Percentiles rank a stretch among this genome's conserved stretches.
Evolutionary conservation across 2,329 filamentous ascomycete species (phyloP).

Genomic region (Fusarium napiforme): DNA sequence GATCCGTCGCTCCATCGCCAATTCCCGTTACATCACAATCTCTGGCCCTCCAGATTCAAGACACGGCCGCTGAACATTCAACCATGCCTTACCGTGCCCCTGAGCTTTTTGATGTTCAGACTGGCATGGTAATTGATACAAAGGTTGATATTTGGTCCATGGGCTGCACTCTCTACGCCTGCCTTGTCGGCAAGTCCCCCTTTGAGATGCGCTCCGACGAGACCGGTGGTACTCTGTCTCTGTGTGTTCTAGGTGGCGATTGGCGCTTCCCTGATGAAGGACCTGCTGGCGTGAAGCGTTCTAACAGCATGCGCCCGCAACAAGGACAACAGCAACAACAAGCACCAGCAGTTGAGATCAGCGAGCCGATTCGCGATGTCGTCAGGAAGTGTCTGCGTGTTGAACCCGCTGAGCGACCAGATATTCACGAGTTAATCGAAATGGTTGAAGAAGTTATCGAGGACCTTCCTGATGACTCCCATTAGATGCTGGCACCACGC

Average conservation of each 20-base stretch:
- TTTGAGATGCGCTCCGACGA: conserved; percentile 97
- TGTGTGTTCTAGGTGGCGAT: conserved; percentile 92
- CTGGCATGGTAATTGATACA: conserved; percentile 88
- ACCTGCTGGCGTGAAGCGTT: conserved; percentile 63
- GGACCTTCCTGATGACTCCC: conserved; percentile 67
- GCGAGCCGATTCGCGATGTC: conserved; percentile 85
- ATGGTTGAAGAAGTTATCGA: conserved; percentile 81
- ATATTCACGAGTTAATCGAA: conserved; percentile 83
- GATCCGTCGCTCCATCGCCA: conserved; percentile 87
- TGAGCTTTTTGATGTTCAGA: conserved; percentile 98
- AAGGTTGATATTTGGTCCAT: conserved; percentile 99
- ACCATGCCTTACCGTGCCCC: conserved; percentile 99
- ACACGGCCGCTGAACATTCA: conserved; percentile 93
- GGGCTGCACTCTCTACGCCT: conserved; percentile 97
- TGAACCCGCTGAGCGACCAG: conserved; percentile 87
- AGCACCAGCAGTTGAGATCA: conserved; percentile 66
- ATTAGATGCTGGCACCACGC: conserved; percentile 20
- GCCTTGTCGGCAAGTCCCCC: conserved; percentile 93
- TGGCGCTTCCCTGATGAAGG: conserved; percentile 97
- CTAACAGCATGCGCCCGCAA: conserved; percentile 52
- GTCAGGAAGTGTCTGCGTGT: conserved; percentile 88
- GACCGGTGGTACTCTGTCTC: conserved; percentile 90
- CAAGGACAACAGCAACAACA: conserved; percentile 48
- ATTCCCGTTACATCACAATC: conserved; percentile 90
- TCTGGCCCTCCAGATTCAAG: conserved; percentile 90